Evolutionary conservation across 1,284 basidiomycete species (phyloP).

Genomic region (Fomitopsis betulina): DNA sequence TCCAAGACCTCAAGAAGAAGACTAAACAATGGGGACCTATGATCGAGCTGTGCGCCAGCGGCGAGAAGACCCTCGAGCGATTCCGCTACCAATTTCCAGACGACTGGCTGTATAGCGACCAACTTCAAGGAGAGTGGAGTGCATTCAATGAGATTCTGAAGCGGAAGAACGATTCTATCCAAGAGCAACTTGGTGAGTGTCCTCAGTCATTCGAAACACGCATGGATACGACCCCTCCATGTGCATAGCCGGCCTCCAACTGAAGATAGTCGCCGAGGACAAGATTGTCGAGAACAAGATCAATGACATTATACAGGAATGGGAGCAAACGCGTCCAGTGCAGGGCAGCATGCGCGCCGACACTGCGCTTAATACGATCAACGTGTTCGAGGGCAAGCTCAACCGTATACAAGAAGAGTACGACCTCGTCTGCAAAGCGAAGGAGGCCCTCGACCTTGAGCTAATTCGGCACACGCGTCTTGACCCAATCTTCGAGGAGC

Average conservation of each 20-base stretch:
- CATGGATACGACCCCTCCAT: not conserved
- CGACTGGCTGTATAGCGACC: constrained; percentile 98
- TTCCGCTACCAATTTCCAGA: constrained; percentile 96
- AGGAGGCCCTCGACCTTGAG: constrained; percentile 95
- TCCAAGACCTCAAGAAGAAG: constrained; percentile 97
- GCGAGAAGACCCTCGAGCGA: constrained; percentile 95
- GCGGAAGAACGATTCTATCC: constrained; percentile 97
- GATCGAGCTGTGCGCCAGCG: constrained; percentile 90
- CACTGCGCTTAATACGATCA: constrained; percentile 92
- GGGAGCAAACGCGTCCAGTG: constrained; percentile 94
- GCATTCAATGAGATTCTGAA: constrained; percentile 98
- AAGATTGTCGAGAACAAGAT: constrained; percentile 96
- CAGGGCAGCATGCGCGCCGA: constrained; percentile 96
- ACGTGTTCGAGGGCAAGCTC: constrained; percentile 89
- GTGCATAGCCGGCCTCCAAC: constrained; percentile 80
- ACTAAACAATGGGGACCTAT: constrained; percentile 96
- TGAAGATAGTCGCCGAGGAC: constrained; percentile 99
- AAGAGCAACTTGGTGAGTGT: constrained; percentile 85
- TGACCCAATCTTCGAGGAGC: constrained; percentile 91
- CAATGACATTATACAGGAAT: constrained; percentile 84
- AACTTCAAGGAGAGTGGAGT: constrained; percentile 96
- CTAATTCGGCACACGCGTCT: constrained; percentile 87
- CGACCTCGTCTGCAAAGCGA: constrained; percentile 90
- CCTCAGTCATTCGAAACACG: not conserved
- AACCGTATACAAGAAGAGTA: constrained; percentile 90